These are phyloP conservation scores for Trametes meyenii DNA, from an alignment of 768 basidiomycete species.

Conservation along the genomic window DNA sequence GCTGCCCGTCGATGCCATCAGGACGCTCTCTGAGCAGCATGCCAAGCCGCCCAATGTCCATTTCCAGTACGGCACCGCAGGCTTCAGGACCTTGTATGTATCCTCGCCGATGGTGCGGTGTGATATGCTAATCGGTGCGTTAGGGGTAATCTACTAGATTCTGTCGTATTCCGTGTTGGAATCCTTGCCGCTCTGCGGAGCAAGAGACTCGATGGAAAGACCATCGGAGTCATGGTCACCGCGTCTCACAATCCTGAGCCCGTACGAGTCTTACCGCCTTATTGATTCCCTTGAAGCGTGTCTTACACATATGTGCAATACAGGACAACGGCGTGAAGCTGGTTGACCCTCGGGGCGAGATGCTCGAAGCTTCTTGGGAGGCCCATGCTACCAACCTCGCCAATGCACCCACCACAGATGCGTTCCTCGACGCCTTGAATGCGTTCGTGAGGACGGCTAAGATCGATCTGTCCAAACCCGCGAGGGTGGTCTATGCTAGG, in stretches of 20 bases:
- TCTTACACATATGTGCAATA: not conserved
- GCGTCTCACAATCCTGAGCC: constrained; percentile 99
- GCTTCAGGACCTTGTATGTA: constrained; percentile 87
- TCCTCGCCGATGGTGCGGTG: constrained; percentile 2
- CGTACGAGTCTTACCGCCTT: constrained; percentile 45
- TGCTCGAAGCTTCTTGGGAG: constrained; percentile 96
- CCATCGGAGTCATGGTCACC: constrained; percentile 98
- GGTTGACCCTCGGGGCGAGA: constrained; percentile 96
- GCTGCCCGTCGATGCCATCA: constrained; percentile 46
- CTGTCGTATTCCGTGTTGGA: constrained; percentile 93
- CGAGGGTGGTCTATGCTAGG: constrained; percentile 85
- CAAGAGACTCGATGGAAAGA: constrained; percentile 87
- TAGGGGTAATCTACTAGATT: constrained; percentile 76
- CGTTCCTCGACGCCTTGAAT: constrained; percentile 68
- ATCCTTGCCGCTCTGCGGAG: constrained; percentile 89
- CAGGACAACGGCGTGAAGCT: constrained; percentile 99
- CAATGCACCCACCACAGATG: constrained; percentile 76
- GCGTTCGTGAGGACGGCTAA: constrained; percentile 61
- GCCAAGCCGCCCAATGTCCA: constrained; percentile 69
- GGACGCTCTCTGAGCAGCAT: constrained; percentile 57
- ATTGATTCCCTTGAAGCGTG: not conserved
- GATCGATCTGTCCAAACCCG: constrained; percentile 79
- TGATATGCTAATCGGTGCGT: constrained; percentile 16
- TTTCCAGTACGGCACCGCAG: constrained; percentile 93
- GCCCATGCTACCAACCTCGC: constrained; percentile 81